Base-by-base conservation (phyloP, 805 yeast species). In the Candida coleopterorum region DNA sequence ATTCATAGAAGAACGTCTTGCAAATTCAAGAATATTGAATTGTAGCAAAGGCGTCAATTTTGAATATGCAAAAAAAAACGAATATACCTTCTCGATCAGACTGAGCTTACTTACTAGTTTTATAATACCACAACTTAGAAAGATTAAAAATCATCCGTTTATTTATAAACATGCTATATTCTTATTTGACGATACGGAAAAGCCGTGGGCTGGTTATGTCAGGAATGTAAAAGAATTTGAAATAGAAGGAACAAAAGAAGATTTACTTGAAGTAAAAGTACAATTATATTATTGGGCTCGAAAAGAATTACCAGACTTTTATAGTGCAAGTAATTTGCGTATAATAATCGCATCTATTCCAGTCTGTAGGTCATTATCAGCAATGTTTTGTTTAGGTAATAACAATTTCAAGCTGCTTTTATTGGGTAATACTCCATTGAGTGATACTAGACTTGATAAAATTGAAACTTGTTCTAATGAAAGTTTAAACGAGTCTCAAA, bases 241-340 rank as follows among this genome's bases (percentile, higher is more conserved):
- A 20, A 53, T 35, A 44, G 60, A 41, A 53, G 55, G 58, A 4
- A 44, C 35, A 24, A 23, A 28, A 18, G 34, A 32, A 18, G 14
- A 11, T 17, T 40, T 53, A 4, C 47, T 70, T 32, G 73, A 70
- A 34, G 53, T 80, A 34, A 58, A 75, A 12, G 54, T 80, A 22
- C 72, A 71, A 37, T 61, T 77, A 15, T 79, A 70, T 48, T 62
- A 68, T 10, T 81, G 88, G 87, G 79, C 79, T 48, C 79, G 79
- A 48, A 53, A 56, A 30, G 66, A 67, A 3, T 60, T 78, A 41
- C 84, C 84, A 0, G 57, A 51, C 7, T 54, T 68, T 2, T 62
- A 66, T 4, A 62, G 65, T 34, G 62, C 66, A 5, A 51, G 55
- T 26, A 49, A 49, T 23, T 53, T 65, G 28, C 54, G 61, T 22